phyloP scores from a whole-genome alignment of 805 yeast genomes.

The Lipomyces kockii region DNA sequence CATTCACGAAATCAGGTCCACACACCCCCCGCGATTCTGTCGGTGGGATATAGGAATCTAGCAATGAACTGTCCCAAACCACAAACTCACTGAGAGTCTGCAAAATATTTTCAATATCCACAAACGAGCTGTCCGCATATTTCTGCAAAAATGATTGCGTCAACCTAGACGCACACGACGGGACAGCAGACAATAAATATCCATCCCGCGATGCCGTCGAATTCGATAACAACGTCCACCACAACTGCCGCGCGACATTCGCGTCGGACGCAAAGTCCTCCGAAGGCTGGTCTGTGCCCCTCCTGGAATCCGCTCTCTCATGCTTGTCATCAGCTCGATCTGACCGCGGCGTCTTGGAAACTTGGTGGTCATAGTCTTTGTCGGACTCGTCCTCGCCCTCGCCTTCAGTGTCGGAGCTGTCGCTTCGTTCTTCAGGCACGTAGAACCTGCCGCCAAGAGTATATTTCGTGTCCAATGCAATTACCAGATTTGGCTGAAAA shows the following conservation, averaged over 20 bases:
- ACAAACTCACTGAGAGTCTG: slow-evolving; percentile 43
- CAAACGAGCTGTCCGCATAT: slow-evolving; percentile 7
- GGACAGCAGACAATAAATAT: slow-evolving; percentile 17
- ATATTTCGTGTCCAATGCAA: slow-evolving; percentile 82
- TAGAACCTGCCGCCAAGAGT: slow-evolving; percentile 89
- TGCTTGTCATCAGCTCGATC: slow-evolving; percentile 15
- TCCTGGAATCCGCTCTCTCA: slow-evolving; percentile 14
- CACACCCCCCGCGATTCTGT: slow-evolving; percentile 11
- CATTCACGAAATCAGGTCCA: slow-evolving; percentile 32
- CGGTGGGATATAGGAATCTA: slow-evolving; percentile 36
- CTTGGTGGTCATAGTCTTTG: slow-evolving; percentile 27
- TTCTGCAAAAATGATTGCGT: slow-evolving; percentile 15
- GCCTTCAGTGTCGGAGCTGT: slow-evolving; percentile 30
- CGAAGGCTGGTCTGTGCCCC: slow-evolving; percentile 6
- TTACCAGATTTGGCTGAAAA: slow-evolving; percentile 78
- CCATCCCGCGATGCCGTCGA: slow-evolving; percentile 19
- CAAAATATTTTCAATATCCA: slow-evolving; percentile 35
- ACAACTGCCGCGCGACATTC: slow-evolving; percentile 23
- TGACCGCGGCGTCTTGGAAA: slow-evolving; percentile 23
- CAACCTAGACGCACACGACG: slow-evolving; percentile 21
- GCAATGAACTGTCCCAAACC: slow-evolving; percentile 46
- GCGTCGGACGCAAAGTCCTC: slow-evolving; percentile 30
- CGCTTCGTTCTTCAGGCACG: slow-evolving; percentile 48
- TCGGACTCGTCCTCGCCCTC: slow-evolving; percentile 19
- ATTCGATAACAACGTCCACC: slow-evolving; percentile 29